Percentiles rank a stretch among this genome's conserved stretches.
phyloP scores from a whole-genome alignment of 345 rosid genomes.

The Gynandropsis gynandra region DNA sequence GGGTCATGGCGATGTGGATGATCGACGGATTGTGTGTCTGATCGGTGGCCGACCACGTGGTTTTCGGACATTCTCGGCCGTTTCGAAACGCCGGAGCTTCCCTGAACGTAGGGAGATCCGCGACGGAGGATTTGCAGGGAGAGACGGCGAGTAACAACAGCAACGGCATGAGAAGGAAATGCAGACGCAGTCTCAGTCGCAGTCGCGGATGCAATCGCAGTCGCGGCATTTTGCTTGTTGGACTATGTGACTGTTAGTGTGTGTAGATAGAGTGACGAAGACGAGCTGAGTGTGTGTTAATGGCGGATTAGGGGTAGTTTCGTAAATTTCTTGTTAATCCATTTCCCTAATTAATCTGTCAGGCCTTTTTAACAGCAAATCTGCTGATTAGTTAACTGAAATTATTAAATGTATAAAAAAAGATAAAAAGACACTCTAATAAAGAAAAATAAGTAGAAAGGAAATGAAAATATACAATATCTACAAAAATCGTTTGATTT shows the following conservation, averaged over 20 bases:
- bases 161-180: constrained; percentile 7
- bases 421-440: no score
- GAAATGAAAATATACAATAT: no score
- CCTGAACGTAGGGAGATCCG: constrained; percentile 37
- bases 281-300: constrained; percentile 6
- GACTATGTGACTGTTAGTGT: neutral
- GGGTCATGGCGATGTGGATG: constrained; percentile 80
- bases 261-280: constrained; percentile 10
- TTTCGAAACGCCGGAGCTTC: constrained; percentile 77
- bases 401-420: no score
- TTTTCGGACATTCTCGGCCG: constrained; percentile 46
- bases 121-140: constrained; percentile 10
- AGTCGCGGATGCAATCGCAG: constrained; percentile 6
- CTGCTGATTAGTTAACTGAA: no score
- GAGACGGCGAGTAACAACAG: constrained; percentile 14
- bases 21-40: constrained; percentile 29
- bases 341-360: neutral
- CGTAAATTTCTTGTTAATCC: neutral
- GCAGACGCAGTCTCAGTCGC: neutral
- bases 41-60: constrained; percentile 30
- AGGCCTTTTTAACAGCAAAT: neutral
- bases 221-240: constrained; percentile 9
- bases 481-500: no score
- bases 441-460: no score
- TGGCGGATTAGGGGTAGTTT: constrained; percentile 14